Evolutionary conservation across 345 rosid genomes (phyloP).

Genomic region (Corchorus capsularis): DNA sequence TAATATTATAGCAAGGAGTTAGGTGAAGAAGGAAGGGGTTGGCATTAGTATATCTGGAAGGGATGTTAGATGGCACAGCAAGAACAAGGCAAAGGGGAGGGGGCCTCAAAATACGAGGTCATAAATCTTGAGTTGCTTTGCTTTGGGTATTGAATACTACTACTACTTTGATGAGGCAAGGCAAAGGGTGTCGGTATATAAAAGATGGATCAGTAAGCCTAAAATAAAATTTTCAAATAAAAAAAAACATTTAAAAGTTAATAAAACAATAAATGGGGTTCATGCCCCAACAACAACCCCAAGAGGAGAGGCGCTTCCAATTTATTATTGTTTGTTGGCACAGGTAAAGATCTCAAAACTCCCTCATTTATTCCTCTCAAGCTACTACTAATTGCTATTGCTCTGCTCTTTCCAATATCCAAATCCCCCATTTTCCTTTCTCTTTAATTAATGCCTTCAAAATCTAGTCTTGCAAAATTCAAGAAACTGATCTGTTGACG

Average conservation of each 20-base stretch:
- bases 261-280: neutral
- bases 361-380: neutral
- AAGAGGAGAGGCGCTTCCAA: neutral
- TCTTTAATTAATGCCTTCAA: neutral
- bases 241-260: neutral
- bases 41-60: too few relatives aligned
- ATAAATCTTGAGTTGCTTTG: neutral
- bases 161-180: neutral
- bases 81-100: neutral
- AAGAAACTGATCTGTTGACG: neutral
- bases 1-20: too few relatives aligned
- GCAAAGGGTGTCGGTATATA: neutral
- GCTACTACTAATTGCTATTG: too few relatives aligned
- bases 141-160: neutral
- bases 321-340: slow-evolving; percentile 17
- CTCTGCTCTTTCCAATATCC: neutral
- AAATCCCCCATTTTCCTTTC: neutral
- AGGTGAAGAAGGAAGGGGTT: too few relatives aligned
- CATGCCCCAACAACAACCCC: slow-evolving; percentile 10
- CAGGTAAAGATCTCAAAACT: neutral
- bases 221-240: too few relatives aligned
- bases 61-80: neutral
- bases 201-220: neutral
- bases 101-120: slow-evolving; percentile 9
- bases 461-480: neutral